A percentile compares a stretch with the other conserved stretches of the same genome.
phyloP scores from a whole-genome alignment of 1,284 basidiomycete genomes.

The Puccinia triticina region DNA sequence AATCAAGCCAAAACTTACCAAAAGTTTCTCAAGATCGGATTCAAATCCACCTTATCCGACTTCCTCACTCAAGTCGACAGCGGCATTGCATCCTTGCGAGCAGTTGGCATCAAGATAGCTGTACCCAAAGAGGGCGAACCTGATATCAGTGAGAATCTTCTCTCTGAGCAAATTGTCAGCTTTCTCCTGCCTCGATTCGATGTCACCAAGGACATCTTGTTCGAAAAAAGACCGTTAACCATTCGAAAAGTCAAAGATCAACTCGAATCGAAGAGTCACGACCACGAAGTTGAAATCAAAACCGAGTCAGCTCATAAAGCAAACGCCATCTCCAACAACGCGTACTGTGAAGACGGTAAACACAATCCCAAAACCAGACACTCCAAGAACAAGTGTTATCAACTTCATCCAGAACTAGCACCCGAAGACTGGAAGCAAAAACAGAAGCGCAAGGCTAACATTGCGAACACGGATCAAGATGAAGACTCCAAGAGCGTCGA shows the following conservation, averaged over 20 bases:
- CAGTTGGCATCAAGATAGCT: not conserved
- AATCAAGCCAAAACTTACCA: conserved; percentile 5
- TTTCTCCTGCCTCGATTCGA: not conserved
- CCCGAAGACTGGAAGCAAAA: not conserved
- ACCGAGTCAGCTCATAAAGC: not conserved
- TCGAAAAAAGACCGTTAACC: not conserved
- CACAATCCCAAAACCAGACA: conserved; percentile 23
- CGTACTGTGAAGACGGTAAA: not conserved
- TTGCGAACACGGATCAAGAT: not conserved
- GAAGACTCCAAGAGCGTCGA: not conserved
- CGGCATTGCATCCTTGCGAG: not conserved
- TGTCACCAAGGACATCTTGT: not conserved
- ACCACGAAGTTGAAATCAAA: not conserved
- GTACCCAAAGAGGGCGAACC: not conserved
- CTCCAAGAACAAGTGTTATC: not conserved
- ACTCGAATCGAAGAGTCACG: not conserved
- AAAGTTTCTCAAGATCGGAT: not conserved
- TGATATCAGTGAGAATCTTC: not conserved
- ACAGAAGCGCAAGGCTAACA: not conserved
- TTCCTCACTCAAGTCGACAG: not conserved
- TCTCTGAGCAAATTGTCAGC: not conserved
- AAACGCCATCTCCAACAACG: too few relatives aligned
- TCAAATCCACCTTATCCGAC: not conserved
- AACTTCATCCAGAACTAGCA: conserved; percentile 19
- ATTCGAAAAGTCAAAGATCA: not conserved